Evolutionary conservation across 805 yeast genomes (phyloP).

Genomic region (Ogataea parapolymorpha): DNA sequence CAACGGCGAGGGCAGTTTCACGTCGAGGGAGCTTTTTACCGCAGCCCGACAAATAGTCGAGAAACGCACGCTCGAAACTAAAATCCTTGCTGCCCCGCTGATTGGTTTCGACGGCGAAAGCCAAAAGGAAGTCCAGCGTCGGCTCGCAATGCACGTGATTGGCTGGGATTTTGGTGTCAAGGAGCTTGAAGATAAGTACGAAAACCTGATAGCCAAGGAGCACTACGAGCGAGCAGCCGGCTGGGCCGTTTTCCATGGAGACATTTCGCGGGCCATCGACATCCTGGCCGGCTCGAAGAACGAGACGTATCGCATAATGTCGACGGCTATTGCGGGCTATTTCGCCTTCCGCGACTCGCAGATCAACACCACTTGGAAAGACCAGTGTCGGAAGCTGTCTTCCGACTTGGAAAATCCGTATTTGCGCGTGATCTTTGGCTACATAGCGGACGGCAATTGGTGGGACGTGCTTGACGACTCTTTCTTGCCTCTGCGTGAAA

Average conservation of each 20-base stretch:
- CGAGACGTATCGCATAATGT: slow-evolving; percentile 71
- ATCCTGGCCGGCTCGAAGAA: slow-evolving; percentile 73
- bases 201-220: slow-evolving; percentile 52
- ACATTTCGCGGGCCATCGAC: slow-evolving; percentile 74
- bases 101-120: slow-evolving; percentile 44
- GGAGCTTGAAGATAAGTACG: slow-evolving; percentile 70
- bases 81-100: slow-evolving; percentile 39
- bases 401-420: slow-evolving; percentile 89
- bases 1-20: slow-evolving; percentile 29
- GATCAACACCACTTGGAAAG: slow-evolving; percentile 82
- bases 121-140: slow-evolving; percentile 61
- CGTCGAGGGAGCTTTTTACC: slow-evolving; percentile 41
- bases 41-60: slow-evolving; percentile 52
- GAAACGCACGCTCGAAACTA: slow-evolving; percentile 42
- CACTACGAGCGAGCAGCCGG: slow-evolving; percentile 91
- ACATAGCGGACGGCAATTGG: slow-evolving; percentile 93
- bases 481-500: slow-evolving; percentile 80
- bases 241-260: slow-evolving; percentile 94
- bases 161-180: slow-evolving; percentile 85
- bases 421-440: slow-evolving; percentile 87
- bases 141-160: slow-evolving; percentile 73
- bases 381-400: slow-evolving; percentile 84
- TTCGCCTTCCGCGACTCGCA: slow-evolving; percentile 57
- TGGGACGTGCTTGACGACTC: slow-evolving; percentile 91
- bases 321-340: slow-evolving; percentile 92